Base-by-base conservation (phyloP, 2,329 filamentous ascomycete species). In the Leptosphaerulina australis region DNA sequence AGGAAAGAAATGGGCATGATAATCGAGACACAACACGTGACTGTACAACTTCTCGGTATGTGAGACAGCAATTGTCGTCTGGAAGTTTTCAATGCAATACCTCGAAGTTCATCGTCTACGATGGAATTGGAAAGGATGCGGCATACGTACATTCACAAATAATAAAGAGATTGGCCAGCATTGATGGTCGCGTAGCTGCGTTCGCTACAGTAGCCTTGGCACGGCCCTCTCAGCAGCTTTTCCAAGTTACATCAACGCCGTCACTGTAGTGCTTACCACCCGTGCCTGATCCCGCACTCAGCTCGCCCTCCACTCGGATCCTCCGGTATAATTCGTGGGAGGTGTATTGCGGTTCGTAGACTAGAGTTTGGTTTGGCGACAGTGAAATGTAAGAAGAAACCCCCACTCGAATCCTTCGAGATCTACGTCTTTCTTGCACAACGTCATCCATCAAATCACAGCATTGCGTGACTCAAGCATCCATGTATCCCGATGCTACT, bases 1-100 rank as follows among this genome's bases (percentile, higher is more conserved):
- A 47, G 45, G 48, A 43, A 44, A 26, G 15, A 28, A 38, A 41
- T 38, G 45, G 29, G 48, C 48, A 46, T 51, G 15, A 5, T 4
- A 5, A 41, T 31, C 21, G 36, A 43, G 26, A 38, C 37, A 43
- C 30, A 34, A 28, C 30, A 31, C 26, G 36, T 35, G 25, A 29
- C 22, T 40, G 40, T 51, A 31, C 35, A 12, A 45, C 39, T 29
- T 41, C 17, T 35, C 33, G 31, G 39, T 34, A 36, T 38, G 20
- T 44, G 20, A 36, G 24, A 33, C 41, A 37, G 29, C 34, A 26
- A 33, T 46, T 37, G 45, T 34, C 35, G 40, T 30, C 28, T 41
- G 53, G 26, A 36, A 28, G 41, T 30, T 34, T 34, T 29, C 45
- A 47, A 45, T 34, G 25, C 29, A 33, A 30, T 39, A 28, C 29